These are phyloP conservation scores for Ascosphaera aggregata DNA, from an alignment of 2,329 filamentous ascomycete species.

Conservation along the genomic window DNA sequence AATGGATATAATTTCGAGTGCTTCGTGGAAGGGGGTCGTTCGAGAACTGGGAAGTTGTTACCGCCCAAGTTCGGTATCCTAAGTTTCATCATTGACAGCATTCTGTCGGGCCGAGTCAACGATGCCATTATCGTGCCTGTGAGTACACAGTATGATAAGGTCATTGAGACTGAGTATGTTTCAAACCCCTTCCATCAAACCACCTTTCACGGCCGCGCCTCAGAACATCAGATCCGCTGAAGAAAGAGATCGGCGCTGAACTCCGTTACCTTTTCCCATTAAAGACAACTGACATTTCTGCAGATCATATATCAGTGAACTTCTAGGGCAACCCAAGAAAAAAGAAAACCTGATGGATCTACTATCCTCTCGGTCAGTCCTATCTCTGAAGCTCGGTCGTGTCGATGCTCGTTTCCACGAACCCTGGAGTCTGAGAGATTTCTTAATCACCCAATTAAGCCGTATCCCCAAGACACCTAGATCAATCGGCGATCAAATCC, in stretches of 20 bases:
- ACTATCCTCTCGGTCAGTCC: constrained; percentile 64
- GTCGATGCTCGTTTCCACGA: constrained; percentile 94
- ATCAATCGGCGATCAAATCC: constrained; percentile 17
- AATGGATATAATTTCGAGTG: constrained; percentile 90
- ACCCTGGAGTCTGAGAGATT: constrained; percentile 73
- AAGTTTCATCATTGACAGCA: constrained; percentile 71
- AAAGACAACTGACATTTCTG: constrained; percentile 4
- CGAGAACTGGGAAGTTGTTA: constrained; percentile 77
- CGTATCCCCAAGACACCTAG: constrained; percentile 24
- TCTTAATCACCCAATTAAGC: constrained; percentile 47
- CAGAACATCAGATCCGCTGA: no score
- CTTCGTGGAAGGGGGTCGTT: constrained; percentile 89
- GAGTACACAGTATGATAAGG: constrained; percentile 95
- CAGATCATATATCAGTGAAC: constrained; percentile 72
- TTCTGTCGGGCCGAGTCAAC: constrained; percentile 66
- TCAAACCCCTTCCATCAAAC: not conserved
- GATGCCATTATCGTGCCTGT: constrained; percentile 91
- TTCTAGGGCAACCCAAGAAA: constrained; percentile 81
- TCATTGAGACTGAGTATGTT: constrained; percentile 66
- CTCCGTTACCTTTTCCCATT: not conserved
- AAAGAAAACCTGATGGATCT: constrained; percentile 88
- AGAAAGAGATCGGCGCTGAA: no score
- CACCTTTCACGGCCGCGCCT: no score
- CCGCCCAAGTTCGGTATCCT: constrained; percentile 92
- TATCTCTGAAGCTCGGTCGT: constrained; percentile 69